These are phyloP conservation scores for Russula ochroleuca DNA, from an alignment of 768 basidiomycete species.

Conservation along the genomic window DNA sequence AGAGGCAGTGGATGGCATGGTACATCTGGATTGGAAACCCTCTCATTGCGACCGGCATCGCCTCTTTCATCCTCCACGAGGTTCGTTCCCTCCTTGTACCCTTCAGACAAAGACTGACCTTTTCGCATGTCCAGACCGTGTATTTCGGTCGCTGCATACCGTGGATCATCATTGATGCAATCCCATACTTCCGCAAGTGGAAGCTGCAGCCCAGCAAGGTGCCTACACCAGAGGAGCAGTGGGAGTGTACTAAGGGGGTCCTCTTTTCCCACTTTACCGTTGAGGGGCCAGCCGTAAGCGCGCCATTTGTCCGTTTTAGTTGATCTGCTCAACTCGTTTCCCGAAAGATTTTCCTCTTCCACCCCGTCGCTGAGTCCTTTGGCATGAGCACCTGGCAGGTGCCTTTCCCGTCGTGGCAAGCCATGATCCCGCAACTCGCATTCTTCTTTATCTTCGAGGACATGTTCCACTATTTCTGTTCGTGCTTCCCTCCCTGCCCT, in stretches of 20 bases:
- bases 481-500: slow-evolving; percentile 26
- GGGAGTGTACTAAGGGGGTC: slow-evolving; percentile 94
- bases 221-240: slow-evolving; percentile 78
- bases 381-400: slow-evolving; percentile 93
- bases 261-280: slow-evolving; percentile 94
- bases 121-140: slow-evolving; percentile 54
- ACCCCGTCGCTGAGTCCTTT: slow-evolving; percentile 79
- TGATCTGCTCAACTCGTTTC: neutral
- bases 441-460: slow-evolving; percentile 97
- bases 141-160: slow-evolving; percentile 96
- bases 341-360: slow-evolving; percentile 80
- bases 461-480: slow-evolving; percentile 86
- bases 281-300: slow-evolving; percentile 79
- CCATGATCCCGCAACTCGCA: slow-evolving; percentile 71
- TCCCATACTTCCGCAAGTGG: slow-evolving; percentile 91
- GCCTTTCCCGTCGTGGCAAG: slow-evolving; percentile 73
- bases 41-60: slow-evolving; percentile 85
- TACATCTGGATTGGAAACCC: slow-evolving; percentile 87
- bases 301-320: neutral
- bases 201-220: slow-evolving; percentile 88
- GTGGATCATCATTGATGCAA: slow-evolving; percentile 92
- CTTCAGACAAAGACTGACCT: neutral
- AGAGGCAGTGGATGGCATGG: slow-evolving; percentile 81
- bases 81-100: slow-evolving; percentile 43
- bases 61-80: slow-evolving; percentile 93